phyloP scores from a whole-genome alignment of 1,284 basidiomycete genomes.

The Stereum hirsutum region DNA sequence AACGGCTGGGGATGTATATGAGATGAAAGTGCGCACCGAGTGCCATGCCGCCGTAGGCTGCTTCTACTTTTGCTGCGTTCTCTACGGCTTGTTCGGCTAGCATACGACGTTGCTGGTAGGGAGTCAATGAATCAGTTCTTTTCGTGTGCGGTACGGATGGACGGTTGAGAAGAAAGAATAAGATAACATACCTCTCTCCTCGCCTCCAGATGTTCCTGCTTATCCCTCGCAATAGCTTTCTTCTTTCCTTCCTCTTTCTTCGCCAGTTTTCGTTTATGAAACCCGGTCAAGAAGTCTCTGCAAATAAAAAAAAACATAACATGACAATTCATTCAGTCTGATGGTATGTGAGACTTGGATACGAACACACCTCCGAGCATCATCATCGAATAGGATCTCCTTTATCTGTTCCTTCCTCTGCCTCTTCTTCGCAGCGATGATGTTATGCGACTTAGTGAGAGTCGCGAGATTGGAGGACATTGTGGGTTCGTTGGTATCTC shows the following conservation, averaged over 20 bases:
- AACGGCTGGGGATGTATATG: constrained; percentile 11
- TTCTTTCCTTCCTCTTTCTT: constrained; percentile 64
- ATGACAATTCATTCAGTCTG: no score
- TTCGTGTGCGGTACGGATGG: not conserved
- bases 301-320: not conserved
- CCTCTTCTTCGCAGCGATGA: constrained; percentile 52
- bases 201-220: constrained; percentile 54
- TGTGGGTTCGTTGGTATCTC: no score
- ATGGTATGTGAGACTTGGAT: no score
- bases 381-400: constrained; percentile 71
- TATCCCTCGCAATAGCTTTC: constrained; percentile 60
- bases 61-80: constrained; percentile 65
- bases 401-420: constrained; percentile 51
- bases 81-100: constrained; percentile 60
- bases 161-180: not conserved
- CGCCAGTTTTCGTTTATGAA: constrained; percentile 77
- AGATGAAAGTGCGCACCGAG: constrained; percentile 26
- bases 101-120: constrained; percentile 50
- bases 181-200: constrained; percentile 51
- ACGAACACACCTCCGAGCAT: constrained; percentile 60
- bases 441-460: constrained; percentile 52
- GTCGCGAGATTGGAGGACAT: constrained; percentile 36
- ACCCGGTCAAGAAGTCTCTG: constrained; percentile 81
- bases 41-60: constrained; percentile 52
- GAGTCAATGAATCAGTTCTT: not conserved